Conservation (phyloP, 306 rosid species). For the Sechiopsis laciniata region DNA sequence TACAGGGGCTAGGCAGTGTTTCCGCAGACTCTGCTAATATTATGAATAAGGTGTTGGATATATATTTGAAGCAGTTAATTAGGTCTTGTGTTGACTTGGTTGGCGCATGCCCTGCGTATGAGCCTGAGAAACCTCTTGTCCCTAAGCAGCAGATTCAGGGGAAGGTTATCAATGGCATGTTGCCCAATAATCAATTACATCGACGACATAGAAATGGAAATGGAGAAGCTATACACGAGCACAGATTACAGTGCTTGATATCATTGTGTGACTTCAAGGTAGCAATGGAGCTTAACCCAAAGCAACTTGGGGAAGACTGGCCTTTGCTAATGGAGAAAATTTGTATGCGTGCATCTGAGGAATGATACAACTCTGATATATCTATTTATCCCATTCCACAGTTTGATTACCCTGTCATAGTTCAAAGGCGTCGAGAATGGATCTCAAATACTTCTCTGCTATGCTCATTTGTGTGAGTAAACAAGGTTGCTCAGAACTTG, state of each 20-base stretch:
- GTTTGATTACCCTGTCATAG: constrained; percentile 43
- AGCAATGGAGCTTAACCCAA: constrained; percentile 95
- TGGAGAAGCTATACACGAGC: constrained; percentile 43
- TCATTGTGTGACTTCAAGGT: constrained; percentile 87
- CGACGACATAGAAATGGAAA: constrained; percentile 38
- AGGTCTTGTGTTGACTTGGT: constrained; percentile 78
- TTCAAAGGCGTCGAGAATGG: constrained; percentile 38
- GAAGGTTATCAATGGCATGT: constrained; percentile 66
- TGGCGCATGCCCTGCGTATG: constrained; percentile 54
- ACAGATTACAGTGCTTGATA: constrained; percentile 40
- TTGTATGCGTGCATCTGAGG: constrained; percentile 67
- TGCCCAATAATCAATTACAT: constrained; percentile 63
- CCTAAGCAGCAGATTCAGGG: constrained; percentile 67
- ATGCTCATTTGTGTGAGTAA: background rate
- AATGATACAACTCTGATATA: constrained; percentile 38
- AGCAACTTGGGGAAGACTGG: constrained; percentile 97
- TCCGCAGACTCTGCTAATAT: constrained; percentile 66
- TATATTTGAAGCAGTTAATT: constrained; percentile 75
- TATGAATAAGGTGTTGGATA: constrained; percentile 67
- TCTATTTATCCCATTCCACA: constrained; percentile 36
- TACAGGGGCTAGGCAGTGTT: constrained; percentile 81
- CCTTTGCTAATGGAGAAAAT: constrained; percentile 85
- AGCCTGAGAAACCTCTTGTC: constrained; percentile 41
- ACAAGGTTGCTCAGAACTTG: too few relatives aligned
- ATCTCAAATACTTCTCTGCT: constrained; percentile 15